Percentiles rank a stretch among this genome's conserved stretches.
phyloP scores from a whole-genome alignment of 140 eudicot species.

The Senecio squalidus region DNA sequence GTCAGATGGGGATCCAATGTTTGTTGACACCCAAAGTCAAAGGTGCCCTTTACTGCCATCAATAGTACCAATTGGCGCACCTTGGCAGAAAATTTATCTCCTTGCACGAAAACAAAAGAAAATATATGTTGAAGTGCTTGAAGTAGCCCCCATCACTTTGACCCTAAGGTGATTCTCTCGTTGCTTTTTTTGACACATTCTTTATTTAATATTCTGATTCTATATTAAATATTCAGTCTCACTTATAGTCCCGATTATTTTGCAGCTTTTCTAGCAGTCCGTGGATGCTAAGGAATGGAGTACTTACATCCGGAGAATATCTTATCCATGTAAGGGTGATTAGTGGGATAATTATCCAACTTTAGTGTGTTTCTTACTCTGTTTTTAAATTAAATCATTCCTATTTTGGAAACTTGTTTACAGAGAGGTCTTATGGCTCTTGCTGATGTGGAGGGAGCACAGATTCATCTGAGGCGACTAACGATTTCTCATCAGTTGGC shows the following conservation, averaged over 20 bases:
- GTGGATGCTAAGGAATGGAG: slow-evolving; percentile 88
- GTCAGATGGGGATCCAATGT: slow-evolving; percentile 26
- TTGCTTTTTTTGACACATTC: slow-evolving; percentile 6
- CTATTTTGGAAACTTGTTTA: slow-evolving; percentile 12
- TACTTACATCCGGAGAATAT: slow-evolving; percentile 89
- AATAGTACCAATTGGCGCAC: slow-evolving; percentile 90
- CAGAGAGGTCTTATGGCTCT: slow-evolving; percentile 99
- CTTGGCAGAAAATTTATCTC: slow-evolving; percentile 86
- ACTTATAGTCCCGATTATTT: background rate
- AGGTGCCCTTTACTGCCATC: slow-evolving; percentile 38
- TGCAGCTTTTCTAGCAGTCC: slow-evolving; percentile 99
- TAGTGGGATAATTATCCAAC: background rate
- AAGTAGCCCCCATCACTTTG: slow-evolving; percentile 77
- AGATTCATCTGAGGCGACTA: slow-evolving; percentile 62
- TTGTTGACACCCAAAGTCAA: slow-evolving; percentile 22
- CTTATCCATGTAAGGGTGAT: slow-evolving; percentile 74
- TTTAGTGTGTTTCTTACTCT: slow-evolving; percentile 1
- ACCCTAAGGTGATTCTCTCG: slow-evolving; percentile 58
- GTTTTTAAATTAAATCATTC: background rate
- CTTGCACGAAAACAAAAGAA: slow-evolving; percentile 82
- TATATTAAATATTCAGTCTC: background rate
- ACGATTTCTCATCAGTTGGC: slow-evolving; percentile 87
- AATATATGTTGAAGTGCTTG: slow-evolving; percentile 73
- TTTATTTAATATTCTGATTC: background rate
- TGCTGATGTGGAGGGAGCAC: slow-evolving; percentile 96